A percentile compares a stretch with the other conserved stretches of the same genome.
These are phyloP conservation scores for Salix dunnii DNA, from an alignment of 345 rosid genomes.

Conservation along the genomic window DNA sequence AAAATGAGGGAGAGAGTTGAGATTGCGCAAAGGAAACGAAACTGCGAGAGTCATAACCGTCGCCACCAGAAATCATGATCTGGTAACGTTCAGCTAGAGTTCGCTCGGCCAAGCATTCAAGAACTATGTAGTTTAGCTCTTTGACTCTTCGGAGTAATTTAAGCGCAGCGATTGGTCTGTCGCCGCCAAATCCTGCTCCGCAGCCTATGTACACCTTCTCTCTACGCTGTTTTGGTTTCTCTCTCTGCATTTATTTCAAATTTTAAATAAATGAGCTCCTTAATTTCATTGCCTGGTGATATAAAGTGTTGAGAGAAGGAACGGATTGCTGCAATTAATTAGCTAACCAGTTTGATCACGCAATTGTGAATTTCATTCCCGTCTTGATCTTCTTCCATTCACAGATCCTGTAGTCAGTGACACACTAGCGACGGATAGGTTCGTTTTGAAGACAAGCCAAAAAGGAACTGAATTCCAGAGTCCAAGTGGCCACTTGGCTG, in stretches of 20 bases:
- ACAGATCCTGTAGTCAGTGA: no score
- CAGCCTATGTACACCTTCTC: constrained; percentile 76
- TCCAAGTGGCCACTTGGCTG: no score
- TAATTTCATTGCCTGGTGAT: neutral
- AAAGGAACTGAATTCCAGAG: no score
- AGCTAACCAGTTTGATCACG: constrained; percentile 44
- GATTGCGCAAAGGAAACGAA: neutral
- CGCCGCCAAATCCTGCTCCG: constrained; percentile 95
- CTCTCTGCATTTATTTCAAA: constrained; percentile 45
- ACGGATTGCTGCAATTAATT: neutral
- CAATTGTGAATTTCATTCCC: constrained; percentile 30
- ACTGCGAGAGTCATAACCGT: constrained; percentile 78
- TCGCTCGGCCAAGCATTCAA: constrained; percentile 91
- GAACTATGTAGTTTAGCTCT: constrained; percentile 70
- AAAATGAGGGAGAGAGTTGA: neutral
- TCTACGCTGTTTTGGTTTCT: constrained; percentile 49
- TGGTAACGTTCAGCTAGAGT: constrained; percentile 81
- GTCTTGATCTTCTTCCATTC: constrained; percentile 35
- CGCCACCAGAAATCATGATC: constrained; percentile 52
- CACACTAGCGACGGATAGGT: no score
- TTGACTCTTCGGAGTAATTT: constrained; percentile 71
- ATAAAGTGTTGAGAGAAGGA: neutral
- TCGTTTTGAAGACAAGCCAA: no score
- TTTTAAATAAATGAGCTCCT: neutral
- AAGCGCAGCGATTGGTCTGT: constrained; percentile 71